Evolutionary conservation across 106 monocot species (phyloP), one percentile per base, ranked within the genome.

Genomic region (Amphibolis antarctica): DNA sequence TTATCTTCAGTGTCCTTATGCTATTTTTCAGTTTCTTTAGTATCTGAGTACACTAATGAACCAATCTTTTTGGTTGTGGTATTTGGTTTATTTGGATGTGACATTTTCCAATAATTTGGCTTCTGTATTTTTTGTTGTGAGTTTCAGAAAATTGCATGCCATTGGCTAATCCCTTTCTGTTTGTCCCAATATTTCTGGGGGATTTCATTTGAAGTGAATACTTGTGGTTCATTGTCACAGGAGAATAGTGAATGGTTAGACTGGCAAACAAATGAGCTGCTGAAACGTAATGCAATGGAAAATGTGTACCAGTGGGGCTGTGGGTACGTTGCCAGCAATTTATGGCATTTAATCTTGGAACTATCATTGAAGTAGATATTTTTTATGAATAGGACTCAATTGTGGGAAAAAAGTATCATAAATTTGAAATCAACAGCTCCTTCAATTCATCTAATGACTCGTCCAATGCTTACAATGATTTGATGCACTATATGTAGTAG

Each of bases 231-330:
- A 36, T 54, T 76, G 23, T 69, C 29, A 42, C 66, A 98, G 96
- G 81, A 85, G 67, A 85, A 85, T 66, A 67, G 18, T 31, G 82
- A 87, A 46, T 98, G 96, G 96, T 66, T 66, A 54, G 86, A 82
- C 47, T 98, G 96, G 96, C 90, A 90, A 26, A 55, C 75, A 30
- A 76, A 82, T 67, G 69, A 82, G 19, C 52, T 98, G 31, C 42
- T 77, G 46, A 98, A 90, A 61, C 82, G 96, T 22, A 98, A 90
- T 75, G 77, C 80, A 9, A 4, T 82, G 21, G 96, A 98, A 75
- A 98, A 87, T 80, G 80, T 98, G 23, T 79, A 84, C 55, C 84
- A 87, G 14, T 98, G 96, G 96, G 59, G 66, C 27, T 98, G 89
- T 70, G 94, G 94, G 94, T 89, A 80, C 56, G 72, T 26, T 28